These are phyloP conservation scores for Colletotrichum caudatum DNA, from an alignment of 2,329 filamentous ascomycete genomes.

Conservation along the genomic window DNA sequence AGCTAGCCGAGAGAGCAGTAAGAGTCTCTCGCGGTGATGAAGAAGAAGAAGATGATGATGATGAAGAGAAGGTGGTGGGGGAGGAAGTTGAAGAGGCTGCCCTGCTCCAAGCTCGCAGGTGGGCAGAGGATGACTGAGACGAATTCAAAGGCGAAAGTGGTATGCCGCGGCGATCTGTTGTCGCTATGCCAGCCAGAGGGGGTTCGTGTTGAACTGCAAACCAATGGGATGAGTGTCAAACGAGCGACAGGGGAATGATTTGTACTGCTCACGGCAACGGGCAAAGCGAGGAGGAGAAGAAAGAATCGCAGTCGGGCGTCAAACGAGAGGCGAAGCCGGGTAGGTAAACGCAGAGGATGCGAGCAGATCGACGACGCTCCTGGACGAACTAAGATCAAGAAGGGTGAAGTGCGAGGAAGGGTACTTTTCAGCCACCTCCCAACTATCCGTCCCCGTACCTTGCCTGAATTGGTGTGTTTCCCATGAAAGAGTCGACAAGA, in stretches of 20 bases:
- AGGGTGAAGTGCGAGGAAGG: constrained; percentile 8
- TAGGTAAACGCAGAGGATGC: constrained; percentile 28
- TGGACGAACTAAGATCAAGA: constrained; percentile 23
- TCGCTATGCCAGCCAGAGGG: constrained; percentile 7
- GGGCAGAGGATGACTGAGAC: not conserved
- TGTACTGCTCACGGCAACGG: constrained; percentile 12
- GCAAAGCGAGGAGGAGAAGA: constrained; percentile 15
- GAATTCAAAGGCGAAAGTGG: constrained; percentile 23
- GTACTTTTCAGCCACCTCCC: constrained; percentile 5
- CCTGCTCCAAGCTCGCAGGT: not conserved
- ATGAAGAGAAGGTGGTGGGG: no score
- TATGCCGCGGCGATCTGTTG: not conserved
- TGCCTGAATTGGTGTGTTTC: not conserved
- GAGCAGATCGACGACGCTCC: constrained; percentile 18
- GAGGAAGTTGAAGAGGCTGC: not conserved
- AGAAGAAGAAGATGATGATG: not conserved
- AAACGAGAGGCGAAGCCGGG: constrained; percentile 27
- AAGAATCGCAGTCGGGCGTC: constrained; percentile 1
- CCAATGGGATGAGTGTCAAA: not conserved
- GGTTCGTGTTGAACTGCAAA: not conserved
- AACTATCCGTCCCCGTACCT: not conserved
- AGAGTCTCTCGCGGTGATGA: constrained; percentile 11
- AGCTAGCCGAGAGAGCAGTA: constrained; percentile 11
- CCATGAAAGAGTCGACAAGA: not conserved
- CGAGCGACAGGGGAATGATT: constrained; percentile 22